A percentile compares a stretch with the other conserved stretches of the same genome.
Conservation (phyloP, 1,139 yeast species). For the Lodderomyces elongisporus region DNA sequence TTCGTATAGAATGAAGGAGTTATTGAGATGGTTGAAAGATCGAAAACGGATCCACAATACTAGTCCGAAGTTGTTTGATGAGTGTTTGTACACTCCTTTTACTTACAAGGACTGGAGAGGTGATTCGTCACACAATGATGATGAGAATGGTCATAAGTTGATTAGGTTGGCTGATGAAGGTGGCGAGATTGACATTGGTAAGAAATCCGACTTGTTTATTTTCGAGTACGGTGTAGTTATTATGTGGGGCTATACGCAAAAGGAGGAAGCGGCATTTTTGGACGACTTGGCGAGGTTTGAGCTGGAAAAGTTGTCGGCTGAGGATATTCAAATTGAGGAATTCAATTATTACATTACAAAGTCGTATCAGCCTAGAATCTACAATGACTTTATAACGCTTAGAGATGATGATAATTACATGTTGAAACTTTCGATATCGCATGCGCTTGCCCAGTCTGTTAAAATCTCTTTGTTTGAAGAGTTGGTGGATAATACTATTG, state of each 20-base stretch:
- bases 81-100: slow-evolving; percentile 89
- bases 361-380: slow-evolving; percentile 90
- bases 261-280: slow-evolving; percentile 79
- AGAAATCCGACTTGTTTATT: slow-evolving; percentile 74
- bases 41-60: slow-evolving; percentile 70
- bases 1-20: slow-evolving; percentile 81
- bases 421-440: slow-evolving; percentile 84
- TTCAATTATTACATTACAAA: slow-evolving; percentile 90
- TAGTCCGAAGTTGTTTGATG: slow-evolving; percentile 85
- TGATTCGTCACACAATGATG: slow-evolving; percentile 20
- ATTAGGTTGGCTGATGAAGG: slow-evolving; percentile 88
- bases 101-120: slow-evolving; percentile 76
- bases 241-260: slow-evolving; percentile 86
- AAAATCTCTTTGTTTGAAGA: slow-evolving; percentile 93
- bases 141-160: slow-evolving; percentile 31
- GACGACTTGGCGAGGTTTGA: slow-evolving; percentile 84
- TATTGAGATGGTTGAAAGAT: slow-evolving; percentile 80
- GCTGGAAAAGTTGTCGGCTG: slow-evolving; percentile 81
- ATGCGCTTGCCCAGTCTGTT: slow-evolving; percentile 88
- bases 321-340: slow-evolving; percentile 90
- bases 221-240: slow-evolving; percentile 95
- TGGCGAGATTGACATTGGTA: slow-evolving; percentile 83
- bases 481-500: slow-evolving; percentile 90
- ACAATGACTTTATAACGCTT: slow-evolving; percentile 88
- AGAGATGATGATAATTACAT: slow-evolving; percentile 88